Percentiles rank a stretch among this genome's conserved stretches.
phyloP scores from a whole-genome alignment of 371 early-diverging fungal genomes.

The Furculomyces boomerangus region DNA sequence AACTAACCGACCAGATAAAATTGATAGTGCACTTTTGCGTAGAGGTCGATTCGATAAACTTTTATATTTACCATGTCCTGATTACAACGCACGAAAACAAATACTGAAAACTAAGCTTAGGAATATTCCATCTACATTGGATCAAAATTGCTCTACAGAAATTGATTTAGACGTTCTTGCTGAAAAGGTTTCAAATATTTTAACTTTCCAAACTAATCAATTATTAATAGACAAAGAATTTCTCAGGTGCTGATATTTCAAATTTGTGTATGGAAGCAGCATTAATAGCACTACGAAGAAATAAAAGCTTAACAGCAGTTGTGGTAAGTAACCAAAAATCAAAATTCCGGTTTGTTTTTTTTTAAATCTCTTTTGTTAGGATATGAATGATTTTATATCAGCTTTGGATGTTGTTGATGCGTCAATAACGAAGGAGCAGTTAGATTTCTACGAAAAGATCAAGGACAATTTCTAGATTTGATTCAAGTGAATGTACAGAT shows the following conservation, averaged over 20 bases:
- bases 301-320: slow-evolving; percentile 25
- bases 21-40: slow-evolving; percentile 85
- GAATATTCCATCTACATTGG: slow-evolving; percentile 50
- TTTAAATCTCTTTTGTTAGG: slow-evolving; percentile 9
- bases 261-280: slow-evolving; percentile 94
- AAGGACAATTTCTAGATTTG: not conserved
- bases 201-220: no score
- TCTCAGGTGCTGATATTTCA: slow-evolving; percentile 95
- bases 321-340: slow-evolving; percentile 10
- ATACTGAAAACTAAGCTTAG: slow-evolving; percentile 77
- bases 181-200: no score
- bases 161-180: slow-evolving; percentile 59
- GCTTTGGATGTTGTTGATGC: slow-evolving; percentile 29
- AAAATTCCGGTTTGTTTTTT: not conserved
- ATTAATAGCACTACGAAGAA: slow-evolving; percentile 51
- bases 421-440: slow-evolving; percentile 15
- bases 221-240: slow-evolving; percentile 63
- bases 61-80: slow-evolving; percentile 86
- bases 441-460: not conserved
- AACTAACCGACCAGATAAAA: slow-evolving; percentile 94
- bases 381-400: slow-evolving; percentile 23
- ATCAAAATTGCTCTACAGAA: slow-evolving; percentile 36
- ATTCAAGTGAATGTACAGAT: not conserved
- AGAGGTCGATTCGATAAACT: slow-evolving; percentile 91
- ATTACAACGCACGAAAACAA: slow-evolving; percentile 47